phyloP scores from a whole-genome alignment of 1,284 basidiomycete species.

The Volvariella volvacea region DNA sequence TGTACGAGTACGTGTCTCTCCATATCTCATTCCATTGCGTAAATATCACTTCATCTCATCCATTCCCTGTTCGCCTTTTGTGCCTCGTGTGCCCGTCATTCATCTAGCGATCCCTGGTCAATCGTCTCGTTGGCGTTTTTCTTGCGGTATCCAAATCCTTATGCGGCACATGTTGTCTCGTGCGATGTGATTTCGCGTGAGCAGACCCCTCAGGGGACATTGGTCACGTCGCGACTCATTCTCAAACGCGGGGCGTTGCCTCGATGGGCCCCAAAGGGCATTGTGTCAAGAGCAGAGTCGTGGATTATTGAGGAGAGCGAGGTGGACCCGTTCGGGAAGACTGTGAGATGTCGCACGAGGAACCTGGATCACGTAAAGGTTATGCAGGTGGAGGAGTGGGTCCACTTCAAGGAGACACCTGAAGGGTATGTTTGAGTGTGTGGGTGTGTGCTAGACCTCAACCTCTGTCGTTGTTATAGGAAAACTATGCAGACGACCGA shows the following conservation, averaged over 20 bases:
- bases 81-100: too few species aligned
- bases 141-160: constrained; percentile 95
- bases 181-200: constrained; percentile 90
- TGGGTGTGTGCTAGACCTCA: neutral
- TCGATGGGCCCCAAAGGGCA: constrained; percentile 83
- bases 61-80: constrained; percentile 1
- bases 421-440: constrained; percentile 47
- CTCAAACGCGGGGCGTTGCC: constrained; percentile 89
- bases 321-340: constrained; percentile 71
- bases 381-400: constrained; percentile 73
- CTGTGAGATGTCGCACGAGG: constrained; percentile 64
- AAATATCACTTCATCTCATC: neutral
- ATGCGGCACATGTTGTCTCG: constrained; percentile 88
- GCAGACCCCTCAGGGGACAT: constrained; percentile 64
- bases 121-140: constrained; percentile 92
- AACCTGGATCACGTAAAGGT: constrained; percentile 84
- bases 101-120: constrained; percentile 77
- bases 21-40: neutral
- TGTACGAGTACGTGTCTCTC: constrained; percentile 60
- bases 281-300: constrained; percentile 66
- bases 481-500: constrained; percentile 74
- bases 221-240: constrained; percentile 88
- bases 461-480: constrained; percentile 25
- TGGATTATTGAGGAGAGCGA: constrained; percentile 93
- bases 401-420: constrained; percentile 51